Conservation (phyloP, 2,329 filamentous ascomycete genomes). For the Monilinia fructigena region DNA sequence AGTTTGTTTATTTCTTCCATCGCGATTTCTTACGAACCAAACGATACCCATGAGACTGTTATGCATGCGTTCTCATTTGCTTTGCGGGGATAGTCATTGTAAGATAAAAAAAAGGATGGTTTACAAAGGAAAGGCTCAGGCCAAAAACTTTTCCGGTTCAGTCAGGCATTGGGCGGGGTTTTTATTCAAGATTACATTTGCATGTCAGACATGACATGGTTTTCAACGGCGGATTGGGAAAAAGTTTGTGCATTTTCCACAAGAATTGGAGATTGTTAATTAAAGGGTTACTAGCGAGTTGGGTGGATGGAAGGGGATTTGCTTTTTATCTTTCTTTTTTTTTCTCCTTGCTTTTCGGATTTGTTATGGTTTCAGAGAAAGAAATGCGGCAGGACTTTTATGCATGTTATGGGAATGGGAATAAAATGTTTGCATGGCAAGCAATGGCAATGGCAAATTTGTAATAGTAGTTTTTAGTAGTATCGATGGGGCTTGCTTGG, state of each 20-base stretch:
- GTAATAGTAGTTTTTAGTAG: conserved; percentile 26
- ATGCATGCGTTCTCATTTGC: conserved; percentile 23
- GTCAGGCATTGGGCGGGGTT: conserved; percentile 23
- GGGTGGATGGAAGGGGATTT: conserved; percentile 14
- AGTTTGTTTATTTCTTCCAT: conserved; percentile 26
- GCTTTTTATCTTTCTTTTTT: conserved; percentile 8
- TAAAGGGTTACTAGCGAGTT: conserved; percentile 1
- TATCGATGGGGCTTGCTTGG: neutral
- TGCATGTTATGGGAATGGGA: conserved; percentile 14
- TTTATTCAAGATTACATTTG: conserved; percentile 18
- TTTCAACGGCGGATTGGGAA: conserved; percentile 12
- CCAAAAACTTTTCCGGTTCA: conserved; percentile 24
- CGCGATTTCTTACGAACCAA: conserved; percentile 23
- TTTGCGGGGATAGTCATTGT: conserved; percentile 22
- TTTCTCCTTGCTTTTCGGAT: neutral
- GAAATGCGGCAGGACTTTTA: conserved; percentile 11
- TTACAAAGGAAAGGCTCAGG: conserved; percentile 23
- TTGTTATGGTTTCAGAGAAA: conserved; percentile 15
- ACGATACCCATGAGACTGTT: conserved; percentile 24
- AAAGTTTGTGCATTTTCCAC: conserved; percentile 22
- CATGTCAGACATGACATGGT: conserved; percentile 17
- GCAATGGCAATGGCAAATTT: conserved; percentile 9
- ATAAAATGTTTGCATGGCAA: conserved; percentile 9
- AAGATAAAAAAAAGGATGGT: conserved; percentile 24
- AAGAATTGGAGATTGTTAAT: conserved; percentile 21